phyloP scores from a whole-genome alignment of 73 alveolate genomes.

The Paramecium pentaurelia region DNA sequence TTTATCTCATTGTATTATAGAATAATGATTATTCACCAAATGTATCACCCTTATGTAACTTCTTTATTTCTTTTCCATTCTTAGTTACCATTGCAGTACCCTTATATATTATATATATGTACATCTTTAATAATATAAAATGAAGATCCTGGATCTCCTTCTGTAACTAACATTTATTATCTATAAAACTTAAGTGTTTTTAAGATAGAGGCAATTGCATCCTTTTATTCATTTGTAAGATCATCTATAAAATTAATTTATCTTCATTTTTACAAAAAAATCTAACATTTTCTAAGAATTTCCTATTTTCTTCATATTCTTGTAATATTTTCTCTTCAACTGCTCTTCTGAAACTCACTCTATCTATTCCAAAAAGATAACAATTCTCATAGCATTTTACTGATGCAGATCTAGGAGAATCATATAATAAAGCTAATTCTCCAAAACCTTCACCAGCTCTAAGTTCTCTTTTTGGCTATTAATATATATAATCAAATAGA shows the following conservation, averaged over 20 bases:
- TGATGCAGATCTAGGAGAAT: conserved; percentile 64
- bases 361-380: conserved; percentile 75
- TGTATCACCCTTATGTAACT: conserved; percentile 29
- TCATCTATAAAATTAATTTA: not conserved
- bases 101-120: not conserved
- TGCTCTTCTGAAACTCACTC: conserved; percentile 75
- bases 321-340: conserved; percentile 43
- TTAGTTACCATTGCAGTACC: not conserved
- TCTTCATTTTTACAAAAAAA: not conserved
- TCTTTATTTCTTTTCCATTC: not conserved
- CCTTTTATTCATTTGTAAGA: conserved; percentile 2
- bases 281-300: not conserved
- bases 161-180: conserved; percentile 28
- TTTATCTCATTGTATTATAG: conserved; percentile 18
- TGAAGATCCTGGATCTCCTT: conserved; percentile 43
- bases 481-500: not conserved
- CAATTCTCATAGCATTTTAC: conserved; percentile 65
- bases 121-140: conserved; percentile 50
- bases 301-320: not conserved
- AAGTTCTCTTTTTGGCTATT: conserved; percentile 22
- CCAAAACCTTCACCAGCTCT: conserved; percentile 79
- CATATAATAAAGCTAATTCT: conserved; percentile 72
- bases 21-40: conserved; percentile 52
- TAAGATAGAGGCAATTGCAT: conserved; percentile 43
- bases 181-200: not conserved